These are phyloP conservation scores for Angophora floribunda DNA, from an alignment of 345 rosid genomes.

Conservation along the genomic window DNA sequence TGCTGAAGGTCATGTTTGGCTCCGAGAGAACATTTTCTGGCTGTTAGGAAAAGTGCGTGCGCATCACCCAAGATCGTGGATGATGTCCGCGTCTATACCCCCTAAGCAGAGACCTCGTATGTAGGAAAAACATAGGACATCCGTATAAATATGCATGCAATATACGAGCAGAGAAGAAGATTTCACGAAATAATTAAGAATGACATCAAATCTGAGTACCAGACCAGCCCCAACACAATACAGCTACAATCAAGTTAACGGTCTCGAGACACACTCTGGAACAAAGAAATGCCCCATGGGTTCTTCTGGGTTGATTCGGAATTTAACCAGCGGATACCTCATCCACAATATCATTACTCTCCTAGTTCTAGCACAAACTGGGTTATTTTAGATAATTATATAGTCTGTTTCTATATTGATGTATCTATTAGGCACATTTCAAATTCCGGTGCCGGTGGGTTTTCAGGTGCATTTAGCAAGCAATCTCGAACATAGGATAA, in stretches of 20 bases:
- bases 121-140: neutral
- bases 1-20: rapidly evolving
- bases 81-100: neutral
- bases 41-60: neutral
- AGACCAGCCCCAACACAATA: neutral
- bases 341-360: neutral
- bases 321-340: neutral
- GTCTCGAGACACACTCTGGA: neutral
- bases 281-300: neutral
- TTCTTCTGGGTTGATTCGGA: neutral
- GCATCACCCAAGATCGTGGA: neutral
- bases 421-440: neutral
- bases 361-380: neutral
- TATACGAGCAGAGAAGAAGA: neutral
- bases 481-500: neutral
- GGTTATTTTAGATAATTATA: neutral
- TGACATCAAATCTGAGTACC: neutral
- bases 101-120: neutral
- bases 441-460: neutral
- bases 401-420: neutral
- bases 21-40: neutral
- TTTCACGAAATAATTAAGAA: neutral
- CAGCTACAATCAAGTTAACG: neutral
- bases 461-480: neutral
- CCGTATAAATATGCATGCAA: too few species aligned